Percentiles rank a stretch among this genome's conserved stretches.
phyloP scores from a whole-genome alignment of 148 eudicot genomes.

The Spergularia bocconei region DNA sequence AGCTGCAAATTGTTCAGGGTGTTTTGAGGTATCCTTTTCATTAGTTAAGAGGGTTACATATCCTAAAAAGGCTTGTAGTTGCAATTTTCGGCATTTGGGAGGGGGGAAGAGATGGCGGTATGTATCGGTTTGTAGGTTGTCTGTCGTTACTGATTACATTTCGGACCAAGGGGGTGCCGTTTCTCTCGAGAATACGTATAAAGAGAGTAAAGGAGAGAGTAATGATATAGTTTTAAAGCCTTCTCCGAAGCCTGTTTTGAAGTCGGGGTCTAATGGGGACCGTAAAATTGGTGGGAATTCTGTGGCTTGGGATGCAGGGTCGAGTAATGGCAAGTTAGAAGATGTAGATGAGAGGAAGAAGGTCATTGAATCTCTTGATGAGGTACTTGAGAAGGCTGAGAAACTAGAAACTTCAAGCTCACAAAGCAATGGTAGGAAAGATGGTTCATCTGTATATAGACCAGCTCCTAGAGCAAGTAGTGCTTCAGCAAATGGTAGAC shows the following conservation, averaged over 20 bases:
- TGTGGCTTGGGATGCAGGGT: conserved; percentile 35
- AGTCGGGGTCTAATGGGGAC: conserved; percentile 41
- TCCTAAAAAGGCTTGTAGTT: conserved; percentile 44
- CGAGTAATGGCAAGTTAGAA: conserved; percentile 33
- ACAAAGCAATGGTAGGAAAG: conserved; percentile 36
- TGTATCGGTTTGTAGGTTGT: conserved; percentile 72
- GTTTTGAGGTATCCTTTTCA: conserved; percentile 58
- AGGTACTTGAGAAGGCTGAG: conserved; percentile 91
- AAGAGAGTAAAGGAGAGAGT: conserved; percentile 57
- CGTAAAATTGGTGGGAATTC: conserved; percentile 31
- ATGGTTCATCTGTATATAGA: conserved; percentile 41
- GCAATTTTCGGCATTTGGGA: conserved; percentile 48
- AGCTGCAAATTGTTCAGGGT: conserved; percentile 42
- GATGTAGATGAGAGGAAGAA: conserved; percentile 58
- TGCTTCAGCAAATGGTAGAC: conserved; percentile 49
- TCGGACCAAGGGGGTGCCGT: conserved; percentile 72
- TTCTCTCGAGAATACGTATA: conserved; percentile 62
- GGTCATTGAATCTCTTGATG: conserved; percentile 87
- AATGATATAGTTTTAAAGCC: conserved; percentile 63
- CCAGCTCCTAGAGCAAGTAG: conserved; percentile 33
- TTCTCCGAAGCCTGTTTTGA: conserved; percentile 70
- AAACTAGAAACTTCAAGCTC: conserved; percentile 52
- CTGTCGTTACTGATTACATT: conserved; percentile 64
- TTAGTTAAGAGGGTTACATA: conserved; percentile 44
- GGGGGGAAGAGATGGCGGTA: conserved; percentile 66